Conservation (phyloP, 495 filamentous ascomycete genomes). For the Xylaria intraflava region DNA sequence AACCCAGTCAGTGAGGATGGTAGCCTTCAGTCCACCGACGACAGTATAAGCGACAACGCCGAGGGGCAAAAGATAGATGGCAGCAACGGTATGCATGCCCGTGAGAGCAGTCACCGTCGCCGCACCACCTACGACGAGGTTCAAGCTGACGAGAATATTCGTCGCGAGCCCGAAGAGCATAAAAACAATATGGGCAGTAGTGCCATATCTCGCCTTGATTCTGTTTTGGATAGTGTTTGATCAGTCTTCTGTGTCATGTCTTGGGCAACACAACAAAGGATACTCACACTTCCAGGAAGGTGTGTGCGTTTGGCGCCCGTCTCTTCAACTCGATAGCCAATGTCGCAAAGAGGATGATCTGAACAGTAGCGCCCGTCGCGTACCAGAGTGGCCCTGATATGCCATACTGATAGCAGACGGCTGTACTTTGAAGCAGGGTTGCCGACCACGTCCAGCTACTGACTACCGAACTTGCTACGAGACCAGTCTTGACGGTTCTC, state of each 20-base stretch:
- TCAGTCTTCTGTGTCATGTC: conserved; percentile 6
- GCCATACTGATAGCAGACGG: conserved; percentile 87
- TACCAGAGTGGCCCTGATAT: conserved; percentile 95
- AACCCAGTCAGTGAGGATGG: conserved; percentile 49
- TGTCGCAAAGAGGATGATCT: conserved; percentile 86
- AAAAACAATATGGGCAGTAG: conserved; percentile 63
- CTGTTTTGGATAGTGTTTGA: conserved; percentile 5
- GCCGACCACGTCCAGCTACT: conserved; percentile 95
- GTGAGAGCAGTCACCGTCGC: conserved; percentile 81
- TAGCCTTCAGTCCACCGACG: conserved; percentile 44
- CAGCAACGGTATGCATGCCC: conserved; percentile 78
- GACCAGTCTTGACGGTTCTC: conserved; percentile 85
- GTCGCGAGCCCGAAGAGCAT: conserved; percentile 78
- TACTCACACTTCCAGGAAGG: conserved; percentile 74
- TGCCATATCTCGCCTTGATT: conserved; percentile 51
- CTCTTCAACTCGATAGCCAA: conserved; percentile 91
- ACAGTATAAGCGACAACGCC: conserved; percentile 76
- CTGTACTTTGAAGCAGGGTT: conserved; percentile 74
- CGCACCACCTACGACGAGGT: conserved; percentile 86
- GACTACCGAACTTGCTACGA: conserved; percentile 93
- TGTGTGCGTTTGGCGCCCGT: conserved; percentile 79
- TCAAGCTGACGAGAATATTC: conserved; percentile 80
- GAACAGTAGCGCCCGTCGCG: conserved; percentile 57
- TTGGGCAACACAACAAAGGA: conserved; percentile 35
- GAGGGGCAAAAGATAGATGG: conserved; percentile 83